phyloP scores from a whole-genome alignment of 2,329 filamentous ascomycete genomes.

The Xylaria sp. region DNA sequence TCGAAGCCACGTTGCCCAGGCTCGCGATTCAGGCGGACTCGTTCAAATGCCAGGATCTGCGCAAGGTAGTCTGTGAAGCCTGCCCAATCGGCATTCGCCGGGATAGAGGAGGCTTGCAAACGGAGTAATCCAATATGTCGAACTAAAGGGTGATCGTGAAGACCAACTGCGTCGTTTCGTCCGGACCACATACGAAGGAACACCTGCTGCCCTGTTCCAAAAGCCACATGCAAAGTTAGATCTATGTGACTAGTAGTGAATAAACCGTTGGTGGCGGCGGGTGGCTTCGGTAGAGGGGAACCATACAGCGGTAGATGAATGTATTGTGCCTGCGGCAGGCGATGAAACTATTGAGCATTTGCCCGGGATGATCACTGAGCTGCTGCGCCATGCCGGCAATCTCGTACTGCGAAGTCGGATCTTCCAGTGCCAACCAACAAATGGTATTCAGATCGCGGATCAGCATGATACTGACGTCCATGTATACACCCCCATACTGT shows the following conservation, averaged over 20 bases:
- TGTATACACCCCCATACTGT: background rate
- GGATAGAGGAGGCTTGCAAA: no score
- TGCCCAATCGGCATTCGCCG: background rate
- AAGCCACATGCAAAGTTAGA: background rate
- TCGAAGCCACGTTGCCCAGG: background rate
- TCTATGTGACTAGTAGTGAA: no score
- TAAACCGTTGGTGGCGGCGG: no score
- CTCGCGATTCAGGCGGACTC: background rate
- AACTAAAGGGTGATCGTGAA: no score
- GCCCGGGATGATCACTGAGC: background rate
- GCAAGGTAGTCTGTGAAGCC: background rate
- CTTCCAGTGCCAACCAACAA: background rate
- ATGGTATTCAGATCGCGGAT: background rate
- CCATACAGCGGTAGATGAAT: background rate
- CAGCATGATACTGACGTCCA: background rate
- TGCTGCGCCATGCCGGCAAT: background rate
- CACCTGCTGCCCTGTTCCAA: no score
- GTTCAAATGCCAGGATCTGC: background rate
- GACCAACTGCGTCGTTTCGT: no score
- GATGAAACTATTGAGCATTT: slow-evolving; percentile 2
- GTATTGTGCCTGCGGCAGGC: background rate
- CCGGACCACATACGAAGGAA: no score
- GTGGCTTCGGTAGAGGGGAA: background rate
- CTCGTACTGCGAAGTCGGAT: background rate
- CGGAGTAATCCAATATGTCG: no score